Conservation (phyloP, 164 flowering plant species). For the Vitis riparia region DNA sequence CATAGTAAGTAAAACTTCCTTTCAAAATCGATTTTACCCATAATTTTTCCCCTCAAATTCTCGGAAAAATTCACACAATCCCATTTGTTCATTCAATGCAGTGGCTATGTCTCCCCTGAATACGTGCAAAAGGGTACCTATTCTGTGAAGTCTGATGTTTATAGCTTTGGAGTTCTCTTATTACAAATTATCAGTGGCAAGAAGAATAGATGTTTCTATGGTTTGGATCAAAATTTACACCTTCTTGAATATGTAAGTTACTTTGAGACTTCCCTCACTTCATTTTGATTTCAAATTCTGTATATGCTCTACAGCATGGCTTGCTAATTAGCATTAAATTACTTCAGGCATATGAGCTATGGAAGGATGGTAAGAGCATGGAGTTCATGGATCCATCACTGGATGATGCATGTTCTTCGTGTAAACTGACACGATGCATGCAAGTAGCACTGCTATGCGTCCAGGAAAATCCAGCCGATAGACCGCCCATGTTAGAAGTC, state of each 20-base stretch:
- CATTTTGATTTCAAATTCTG: not conserved
- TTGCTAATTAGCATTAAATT: not conserved
- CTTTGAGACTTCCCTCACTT: not conserved
- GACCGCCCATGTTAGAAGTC: constrained; percentile 35
- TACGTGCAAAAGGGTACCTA: constrained; percentile 30
- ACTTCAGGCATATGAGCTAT: constrained; percentile 29
- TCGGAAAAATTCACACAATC: no score
- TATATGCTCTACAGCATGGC: no score
- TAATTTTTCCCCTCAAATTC: not conserved
- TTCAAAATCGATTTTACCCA: not conserved
- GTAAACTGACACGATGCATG: constrained; percentile 30
- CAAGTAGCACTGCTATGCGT: constrained; percentile 37
- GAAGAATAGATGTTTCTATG: constrained; percentile 19
- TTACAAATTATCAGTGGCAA: constrained; percentile 39
- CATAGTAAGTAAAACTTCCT: constrained; percentile 27
- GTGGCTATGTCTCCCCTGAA: constrained; percentile 45
- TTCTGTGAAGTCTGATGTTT: constrained; percentile 38
- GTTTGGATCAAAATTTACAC: constrained; percentile 14
- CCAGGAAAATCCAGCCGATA: constrained; percentile 26
- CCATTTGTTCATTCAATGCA: constrained; percentile 10
- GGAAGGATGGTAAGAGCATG: constrained; percentile 26
- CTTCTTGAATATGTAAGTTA: constrained; percentile 35
- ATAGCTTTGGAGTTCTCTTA: constrained; percentile 41
- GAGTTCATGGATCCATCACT: constrained; percentile 32
- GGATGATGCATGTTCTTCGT: constrained; percentile 22